Conservation (phyloP, 2,329 filamentous ascomycete genomes). For the Talaromyces atroroseus region DNA sequence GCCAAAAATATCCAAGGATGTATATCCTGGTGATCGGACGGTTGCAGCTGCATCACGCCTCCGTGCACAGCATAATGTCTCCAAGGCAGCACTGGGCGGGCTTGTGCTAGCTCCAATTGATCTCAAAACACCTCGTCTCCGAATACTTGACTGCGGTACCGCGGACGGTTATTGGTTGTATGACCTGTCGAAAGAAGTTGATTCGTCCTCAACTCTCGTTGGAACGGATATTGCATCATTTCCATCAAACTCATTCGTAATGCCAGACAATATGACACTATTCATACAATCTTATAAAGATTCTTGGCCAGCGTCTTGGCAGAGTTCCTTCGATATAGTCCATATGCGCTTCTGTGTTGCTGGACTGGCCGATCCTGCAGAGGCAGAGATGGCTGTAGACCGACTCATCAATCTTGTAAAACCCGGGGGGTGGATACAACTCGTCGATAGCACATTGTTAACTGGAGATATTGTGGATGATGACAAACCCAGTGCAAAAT, state of each 20-base stretch:
- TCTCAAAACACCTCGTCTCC: neutral
- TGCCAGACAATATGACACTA: neutral
- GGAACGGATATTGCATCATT: constrained; percentile 10
- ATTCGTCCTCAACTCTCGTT: constrained; percentile 1
- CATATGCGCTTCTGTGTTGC: constrained; percentile 9
- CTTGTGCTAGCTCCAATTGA: constrained; percentile 5
- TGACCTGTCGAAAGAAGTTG: constrained; percentile 5
- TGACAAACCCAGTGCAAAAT: constrained; percentile 4
- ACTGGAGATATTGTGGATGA: neutral
- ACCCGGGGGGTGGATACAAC: constrained; percentile 31
- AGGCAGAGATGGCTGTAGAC: constrained; percentile 6
- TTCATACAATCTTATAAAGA: constrained; percentile 3
- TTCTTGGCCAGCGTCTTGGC: constrained; percentile 4
- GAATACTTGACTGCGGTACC: constrained; percentile 8
- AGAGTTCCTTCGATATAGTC: constrained; percentile 8
- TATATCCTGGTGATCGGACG: constrained; percentile 6
- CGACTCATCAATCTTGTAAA: constrained; percentile 9
- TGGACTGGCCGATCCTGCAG: neutral
- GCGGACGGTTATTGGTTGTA: constrained; percentile 10
- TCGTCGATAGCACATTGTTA: constrained; percentile 22
- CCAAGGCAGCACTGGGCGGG: constrained; percentile 2
- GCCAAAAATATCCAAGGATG: neutral
- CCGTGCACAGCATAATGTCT: constrained; percentile 8
- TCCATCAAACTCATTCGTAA: constrained; percentile 6
- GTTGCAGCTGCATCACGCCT: constrained; percentile 1